Conservation (phyloP, 2,329 filamentous ascomycete genomes). For the Pseudocercospora fuligena region DNA sequence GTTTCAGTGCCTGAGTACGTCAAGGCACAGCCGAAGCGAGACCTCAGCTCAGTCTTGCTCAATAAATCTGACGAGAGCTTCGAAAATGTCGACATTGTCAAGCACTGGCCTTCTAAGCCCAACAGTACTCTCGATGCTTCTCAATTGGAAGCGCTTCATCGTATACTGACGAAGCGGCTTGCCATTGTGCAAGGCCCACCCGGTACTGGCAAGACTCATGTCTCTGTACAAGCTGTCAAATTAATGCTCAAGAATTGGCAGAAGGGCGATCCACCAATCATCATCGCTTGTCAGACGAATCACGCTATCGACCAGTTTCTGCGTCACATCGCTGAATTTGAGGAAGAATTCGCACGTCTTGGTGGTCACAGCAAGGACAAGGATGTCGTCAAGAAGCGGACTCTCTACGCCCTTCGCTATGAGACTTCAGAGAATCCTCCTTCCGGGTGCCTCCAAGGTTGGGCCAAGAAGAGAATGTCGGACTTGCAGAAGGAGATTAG, state of each 20-base stretch:
- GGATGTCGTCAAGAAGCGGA: constrained; percentile 66
- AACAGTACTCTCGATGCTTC: constrained; percentile 67
- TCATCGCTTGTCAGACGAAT: constrained; percentile 86
- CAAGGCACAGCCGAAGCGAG: constrained; percentile 51
- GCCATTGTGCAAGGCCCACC: constrained; percentile 85
- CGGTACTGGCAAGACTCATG: constrained; percentile 76
- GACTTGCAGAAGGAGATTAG: constrained; percentile 49
- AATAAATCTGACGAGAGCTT: constrained; percentile 44
- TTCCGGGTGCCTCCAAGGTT: constrained; percentile 46
- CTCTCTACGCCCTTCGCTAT: constrained; percentile 65
- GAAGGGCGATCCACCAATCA: constrained; percentile 66
- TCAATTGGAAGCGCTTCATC: constrained; percentile 69
- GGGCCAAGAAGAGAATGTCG: constrained; percentile 50
- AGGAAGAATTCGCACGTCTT: constrained; percentile 66
- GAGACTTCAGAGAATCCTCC: constrained; percentile 41
- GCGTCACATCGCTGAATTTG: constrained; percentile 64
- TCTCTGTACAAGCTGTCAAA: constrained; percentile 73
- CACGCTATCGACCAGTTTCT: constrained; percentile 87
- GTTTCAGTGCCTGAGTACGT: constrained; percentile 61
- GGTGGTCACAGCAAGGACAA: constrained; percentile 72
- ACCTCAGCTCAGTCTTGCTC: constrained; percentile 49
- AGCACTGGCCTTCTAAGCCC: constrained; percentile 57
- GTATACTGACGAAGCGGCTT: constrained; percentile 73
- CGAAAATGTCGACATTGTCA: constrained; percentile 59
- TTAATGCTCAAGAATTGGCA: constrained; percentile 66